These are phyloP conservation scores for Colletotrichum echinochloae DNA, from an alignment of 2,329 filamentous ascomycete genomes.

Conservation along the genomic window DNA sequence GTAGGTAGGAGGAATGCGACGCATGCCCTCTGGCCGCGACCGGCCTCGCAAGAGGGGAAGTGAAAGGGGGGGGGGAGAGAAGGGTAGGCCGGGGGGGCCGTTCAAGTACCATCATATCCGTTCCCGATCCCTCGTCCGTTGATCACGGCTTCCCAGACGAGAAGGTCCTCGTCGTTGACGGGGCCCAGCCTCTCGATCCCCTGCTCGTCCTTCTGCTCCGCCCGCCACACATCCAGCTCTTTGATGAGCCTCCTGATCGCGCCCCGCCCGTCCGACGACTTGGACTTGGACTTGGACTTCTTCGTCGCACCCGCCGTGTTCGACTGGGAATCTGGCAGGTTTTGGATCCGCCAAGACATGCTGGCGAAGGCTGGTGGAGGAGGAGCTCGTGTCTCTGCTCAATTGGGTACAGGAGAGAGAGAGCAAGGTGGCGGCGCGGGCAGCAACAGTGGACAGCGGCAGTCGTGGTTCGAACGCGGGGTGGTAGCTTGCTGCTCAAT, in stretches of 20 bases:
- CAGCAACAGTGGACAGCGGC: not conserved
- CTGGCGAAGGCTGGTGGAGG: not conserved
- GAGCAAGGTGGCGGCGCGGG: not conserved
- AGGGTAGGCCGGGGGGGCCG: not conserved
- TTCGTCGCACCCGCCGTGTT: constrained; percentile 35
- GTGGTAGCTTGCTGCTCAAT: not conserved
- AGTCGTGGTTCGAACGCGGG: not conserved
- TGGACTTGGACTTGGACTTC: constrained; percentile 37
- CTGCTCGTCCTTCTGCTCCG: constrained; percentile 60
- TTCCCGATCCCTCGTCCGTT: constrained; percentile 67
- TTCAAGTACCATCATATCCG: constrained; percentile 66
- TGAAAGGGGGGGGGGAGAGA: not conserved
- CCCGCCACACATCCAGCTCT: constrained; percentile 66
- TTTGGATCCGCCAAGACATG: constrained; percentile 42
- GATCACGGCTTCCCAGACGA: constrained; percentile 70
- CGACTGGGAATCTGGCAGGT: constrained; percentile 38
- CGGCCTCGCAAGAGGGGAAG: not conserved
- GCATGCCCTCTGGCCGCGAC: not conserved
- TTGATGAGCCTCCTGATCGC: constrained; percentile 69
- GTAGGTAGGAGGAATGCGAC: not conserved
- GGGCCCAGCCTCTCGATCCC: constrained; percentile 72
- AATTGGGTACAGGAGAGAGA: not conserved
- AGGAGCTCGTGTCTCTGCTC: not conserved
- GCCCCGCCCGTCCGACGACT: constrained; percentile 52
- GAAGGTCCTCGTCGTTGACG: constrained; percentile 64